Evolutionary conservation across 257 asterid species (phyloP).

Genomic region (Plectranthus barbatus): DNA sequence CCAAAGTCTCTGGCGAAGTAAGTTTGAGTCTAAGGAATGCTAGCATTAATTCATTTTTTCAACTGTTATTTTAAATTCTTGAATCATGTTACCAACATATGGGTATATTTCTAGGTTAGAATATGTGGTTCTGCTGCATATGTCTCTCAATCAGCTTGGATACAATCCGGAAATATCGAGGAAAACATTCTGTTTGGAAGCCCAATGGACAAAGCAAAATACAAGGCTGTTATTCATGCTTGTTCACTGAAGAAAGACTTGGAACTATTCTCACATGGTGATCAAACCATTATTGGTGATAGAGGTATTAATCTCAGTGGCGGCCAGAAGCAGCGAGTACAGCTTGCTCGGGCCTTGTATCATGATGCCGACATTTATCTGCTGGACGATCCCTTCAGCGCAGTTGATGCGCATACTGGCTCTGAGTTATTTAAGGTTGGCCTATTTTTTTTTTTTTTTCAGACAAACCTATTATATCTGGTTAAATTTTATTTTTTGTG

Average conservation of each 20-base stretch:
- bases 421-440: constrained; percentile 84
- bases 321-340: constrained; percentile 97
- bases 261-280: constrained; percentile 91
- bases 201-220: constrained; percentile 91
- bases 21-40: constrained; percentile 13
- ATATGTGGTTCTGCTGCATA: constrained; percentile 87
- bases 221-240: constrained; percentile 84
- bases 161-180: constrained; percentile 93
- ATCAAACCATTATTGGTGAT: constrained; percentile 96
- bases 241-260: constrained; percentile 86
- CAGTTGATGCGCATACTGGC: constrained; percentile 98
- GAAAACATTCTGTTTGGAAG: constrained; percentile 90
- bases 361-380: constrained; percentile 95
- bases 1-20: constrained; percentile 41
- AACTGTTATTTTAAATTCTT: constrained; percentile 1
- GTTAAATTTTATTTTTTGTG: constrained; percentile 16
- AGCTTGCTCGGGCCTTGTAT: constrained; percentile 94
- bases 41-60: background rate
- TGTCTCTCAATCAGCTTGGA: constrained; percentile 97
- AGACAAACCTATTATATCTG: background rate
- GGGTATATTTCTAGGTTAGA: constrained; percentile 55
- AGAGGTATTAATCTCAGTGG: constrained; percentile 99
- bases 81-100: constrained; percentile 13
- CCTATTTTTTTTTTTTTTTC: background rate
- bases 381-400: constrained; percentile 97